phyloP scores from a whole-genome alignment of 352 stramenopile species.

The Globisporangium yorkense region DNA sequence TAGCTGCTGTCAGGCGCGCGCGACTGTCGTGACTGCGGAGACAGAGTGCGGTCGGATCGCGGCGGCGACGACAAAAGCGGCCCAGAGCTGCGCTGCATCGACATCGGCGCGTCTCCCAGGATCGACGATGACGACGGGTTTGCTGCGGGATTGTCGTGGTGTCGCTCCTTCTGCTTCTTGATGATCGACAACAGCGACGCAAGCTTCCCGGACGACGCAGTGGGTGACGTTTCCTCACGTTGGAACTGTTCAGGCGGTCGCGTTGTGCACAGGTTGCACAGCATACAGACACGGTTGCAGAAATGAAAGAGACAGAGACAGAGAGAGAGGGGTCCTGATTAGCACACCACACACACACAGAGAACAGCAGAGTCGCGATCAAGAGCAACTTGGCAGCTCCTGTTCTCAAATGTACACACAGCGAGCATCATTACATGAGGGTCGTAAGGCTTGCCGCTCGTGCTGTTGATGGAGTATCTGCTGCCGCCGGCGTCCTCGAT shows the following conservation, averaged over 20 bases:
- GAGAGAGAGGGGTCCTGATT: neutral
- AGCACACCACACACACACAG: neutral
- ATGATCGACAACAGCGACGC: conserved; percentile 77
- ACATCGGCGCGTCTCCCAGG: conserved; percentile 2
- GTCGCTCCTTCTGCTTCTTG: conserved; percentile 74
- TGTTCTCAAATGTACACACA: no score
- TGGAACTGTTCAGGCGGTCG: conserved; percentile 16
- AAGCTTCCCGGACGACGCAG: conserved; percentile 45
- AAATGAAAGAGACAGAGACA: neutral
- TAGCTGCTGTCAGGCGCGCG: neutral
- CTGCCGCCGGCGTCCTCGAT: conserved; percentile 61
- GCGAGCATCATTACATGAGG: conserved; percentile 7
- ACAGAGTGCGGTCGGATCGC: conserved; percentile 1
- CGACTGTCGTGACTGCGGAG: neutral
- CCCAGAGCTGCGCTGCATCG: neutral
- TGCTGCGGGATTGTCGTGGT: conserved; percentile 16
- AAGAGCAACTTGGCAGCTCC: no score
- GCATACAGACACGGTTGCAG: conserved; percentile 1
- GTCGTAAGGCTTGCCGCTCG: conserved; percentile 1
- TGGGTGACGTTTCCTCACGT: conserved; percentile 25
- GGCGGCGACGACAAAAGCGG: conserved; percentile 6
- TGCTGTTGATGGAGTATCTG: conserved; percentile 24
- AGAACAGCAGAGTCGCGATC: no score
- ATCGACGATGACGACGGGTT: conserved; percentile 1
- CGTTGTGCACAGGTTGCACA: conserved; percentile 2